A percentile compares a stretch with the other conserved stretches of the same genome.
Evolutionary conservation across 768 basidiomycete species (phyloP).

Genomic region (Pulveroboletus sp.): DNA sequence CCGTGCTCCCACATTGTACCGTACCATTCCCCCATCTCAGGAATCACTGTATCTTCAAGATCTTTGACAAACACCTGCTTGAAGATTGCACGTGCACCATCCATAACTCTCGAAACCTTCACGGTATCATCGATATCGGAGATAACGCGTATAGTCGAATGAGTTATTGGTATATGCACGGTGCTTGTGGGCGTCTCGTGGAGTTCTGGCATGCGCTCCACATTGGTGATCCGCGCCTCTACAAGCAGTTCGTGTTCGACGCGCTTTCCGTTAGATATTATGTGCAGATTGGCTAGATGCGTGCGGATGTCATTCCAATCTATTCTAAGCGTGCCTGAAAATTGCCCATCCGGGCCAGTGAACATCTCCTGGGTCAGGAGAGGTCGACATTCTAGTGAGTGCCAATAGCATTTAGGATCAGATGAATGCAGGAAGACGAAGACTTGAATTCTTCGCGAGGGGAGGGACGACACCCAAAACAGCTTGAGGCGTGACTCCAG

Average conservation of each 20-base stretch:
- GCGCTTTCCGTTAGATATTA: conserved; percentile 49
- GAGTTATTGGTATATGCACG: conserved; percentile 47
- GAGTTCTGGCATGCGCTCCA: conserved; percentile 40
- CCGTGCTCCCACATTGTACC: conserved; percentile 61
- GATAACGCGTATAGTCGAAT: conserved; percentile 69
- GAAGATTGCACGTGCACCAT: conserved; percentile 79
- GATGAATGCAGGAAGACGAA: conserved; percentile 45
- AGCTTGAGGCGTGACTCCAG: conserved; percentile 70
- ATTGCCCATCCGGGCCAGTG: conserved; percentile 69
- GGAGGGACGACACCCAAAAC: conserved; percentile 74
- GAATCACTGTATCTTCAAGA: conserved; percentile 70
- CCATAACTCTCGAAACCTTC: conserved; percentile 57
- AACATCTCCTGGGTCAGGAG: conserved; percentile 46
- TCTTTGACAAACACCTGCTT: conserved; percentile 90
- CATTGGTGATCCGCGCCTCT: conserved; percentile 40
- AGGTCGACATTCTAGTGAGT: conserved; percentile 36
- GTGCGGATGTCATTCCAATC: conserved; percentile 65
- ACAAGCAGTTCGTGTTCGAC: conserved; percentile 48
- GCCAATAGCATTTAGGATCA: conserved; percentile 22
- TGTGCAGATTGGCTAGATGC: conserved; percentile 53
- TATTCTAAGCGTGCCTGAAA: conserved; percentile 57
- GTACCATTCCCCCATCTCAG: conserved; percentile 82
- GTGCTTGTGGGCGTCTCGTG: conserved; percentile 27
- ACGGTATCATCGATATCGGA: conserved; percentile 96
- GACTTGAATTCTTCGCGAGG: conserved; percentile 58